Percentiles rank a stretch among this genome's conserved stretches.
phyloP scores from a whole-genome alignment of 192 early-diverging fungal species.

The Coemansia sp. region DNA sequence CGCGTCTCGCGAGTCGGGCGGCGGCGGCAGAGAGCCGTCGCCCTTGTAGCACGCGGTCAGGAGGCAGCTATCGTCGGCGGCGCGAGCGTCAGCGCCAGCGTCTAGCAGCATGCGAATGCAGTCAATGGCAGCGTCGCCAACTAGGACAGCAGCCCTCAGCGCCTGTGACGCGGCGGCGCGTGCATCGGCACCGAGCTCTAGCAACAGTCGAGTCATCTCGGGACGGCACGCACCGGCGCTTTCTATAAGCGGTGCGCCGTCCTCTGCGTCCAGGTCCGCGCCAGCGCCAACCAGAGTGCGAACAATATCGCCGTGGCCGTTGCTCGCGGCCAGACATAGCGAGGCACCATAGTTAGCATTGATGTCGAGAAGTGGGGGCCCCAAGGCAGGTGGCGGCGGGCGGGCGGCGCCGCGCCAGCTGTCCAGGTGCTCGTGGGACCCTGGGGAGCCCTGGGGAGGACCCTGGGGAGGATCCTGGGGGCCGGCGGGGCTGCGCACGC shows the following conservation, averaged over 20 bases:
- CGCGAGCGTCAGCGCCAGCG: conserved; percentile 18
- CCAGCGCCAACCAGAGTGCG: conserved; percentile 19
- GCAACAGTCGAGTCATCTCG: conserved; percentile 7
- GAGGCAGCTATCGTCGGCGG: conserved; percentile 32
- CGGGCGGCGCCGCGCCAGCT: conserved; percentile 23
- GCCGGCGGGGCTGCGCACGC: neutral
- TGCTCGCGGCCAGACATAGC: conserved; percentile 23
- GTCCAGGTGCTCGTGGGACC: too few species aligned
- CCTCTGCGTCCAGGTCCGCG: conserved; percentile 11
- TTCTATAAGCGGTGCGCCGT: conserved; percentile 31
- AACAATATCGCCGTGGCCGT: conserved; percentile 15
- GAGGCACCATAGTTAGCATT: conserved; percentile 27
- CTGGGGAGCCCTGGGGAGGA: neutral
- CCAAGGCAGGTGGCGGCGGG: neutral
- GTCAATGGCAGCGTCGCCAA: conserved; percentile 25
- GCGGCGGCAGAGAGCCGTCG: conserved; percentile 23
- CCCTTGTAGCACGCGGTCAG: conserved; percentile 39
- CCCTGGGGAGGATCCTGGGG: neutral
- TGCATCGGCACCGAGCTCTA: conserved; percentile 23
- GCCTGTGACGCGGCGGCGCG: conserved; percentile 21
- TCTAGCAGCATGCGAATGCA: conserved; percentile 17
- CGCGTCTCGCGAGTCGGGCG: too few species aligned
- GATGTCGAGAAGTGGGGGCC: conserved; percentile 17
- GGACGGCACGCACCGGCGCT: conserved; percentile 19
- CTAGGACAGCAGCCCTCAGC: conserved; percentile 33